phyloP scores from a whole-genome alignment of 495 filamentous ascomycete species.

The Aspergillus nidulans region DNA sequence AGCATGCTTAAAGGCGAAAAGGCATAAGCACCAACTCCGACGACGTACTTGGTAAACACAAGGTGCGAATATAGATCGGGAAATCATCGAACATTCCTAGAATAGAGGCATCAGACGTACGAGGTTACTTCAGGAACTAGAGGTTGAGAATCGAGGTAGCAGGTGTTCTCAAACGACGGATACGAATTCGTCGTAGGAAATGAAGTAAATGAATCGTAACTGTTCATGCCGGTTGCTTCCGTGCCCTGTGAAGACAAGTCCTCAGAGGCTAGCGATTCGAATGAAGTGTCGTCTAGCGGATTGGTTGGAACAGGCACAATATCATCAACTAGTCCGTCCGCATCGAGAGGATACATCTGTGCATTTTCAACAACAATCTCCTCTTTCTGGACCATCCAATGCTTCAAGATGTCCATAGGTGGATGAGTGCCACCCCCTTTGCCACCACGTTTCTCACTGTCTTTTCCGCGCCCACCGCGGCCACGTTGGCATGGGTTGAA shows the following conservation, averaged over 20 bases:
- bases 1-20: background rate
- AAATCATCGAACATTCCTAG: background rate
- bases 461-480: slow-evolving; percentile 49
- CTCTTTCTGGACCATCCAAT: slow-evolving; percentile 74
- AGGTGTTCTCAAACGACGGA: slow-evolving; percentile 30
- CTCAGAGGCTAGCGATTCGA: slow-evolving; percentile 12
- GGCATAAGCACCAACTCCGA: background rate
- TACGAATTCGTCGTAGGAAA: slow-evolving; percentile 24
- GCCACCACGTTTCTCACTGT: slow-evolving; percentile 65
- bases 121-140: slow-evolving; percentile 32
- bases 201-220: slow-evolving; percentile 27
- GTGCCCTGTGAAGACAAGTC: slow-evolving; percentile 18
- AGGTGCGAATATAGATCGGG: background rate
- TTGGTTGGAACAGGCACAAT: slow-evolving; percentile 7
- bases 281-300: slow-evolving; percentile 14
- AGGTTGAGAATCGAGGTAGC: slow-evolving; percentile 32
- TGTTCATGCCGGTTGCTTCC: slow-evolving; percentile 27
- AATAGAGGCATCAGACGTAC: slow-evolving; percentile 26
- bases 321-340: slow-evolving; percentile 21
- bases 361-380: slow-evolving; percentile 39
- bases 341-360: slow-evolving; percentile 11
- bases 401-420: slow-evolving; percentile 72
- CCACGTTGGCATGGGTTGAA: slow-evolving; percentile 66
- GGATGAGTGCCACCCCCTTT: slow-evolving; percentile 82
- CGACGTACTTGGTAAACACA: background rate